Conservation (phyloP, 139 green algal genomes). For the Chloropicon primus region DNA sequence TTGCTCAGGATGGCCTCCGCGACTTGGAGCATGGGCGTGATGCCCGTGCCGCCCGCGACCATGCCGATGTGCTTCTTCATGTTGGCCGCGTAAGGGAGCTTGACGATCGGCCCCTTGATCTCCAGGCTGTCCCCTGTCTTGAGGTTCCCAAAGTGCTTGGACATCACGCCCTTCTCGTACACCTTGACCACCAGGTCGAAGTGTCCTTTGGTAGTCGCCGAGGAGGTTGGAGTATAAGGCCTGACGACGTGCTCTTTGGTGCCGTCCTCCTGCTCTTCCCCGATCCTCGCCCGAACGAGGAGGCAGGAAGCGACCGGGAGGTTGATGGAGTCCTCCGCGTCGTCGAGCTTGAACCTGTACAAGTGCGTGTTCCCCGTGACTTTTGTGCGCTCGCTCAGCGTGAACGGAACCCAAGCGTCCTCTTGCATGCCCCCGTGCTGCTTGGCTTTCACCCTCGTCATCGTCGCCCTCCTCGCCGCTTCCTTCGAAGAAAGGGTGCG, state of each 20-base stretch:
- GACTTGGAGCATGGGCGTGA: constrained; percentile 53
- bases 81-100: constrained; percentile 52
- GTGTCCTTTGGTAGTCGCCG: neutral
- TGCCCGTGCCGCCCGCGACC: constrained; percentile 27
- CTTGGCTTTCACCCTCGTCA: neutral
- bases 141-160: neutral
- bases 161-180: neutral
- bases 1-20: constrained; percentile 42
- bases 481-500: too few relatives aligned
- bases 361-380: neutral
- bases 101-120: constrained; percentile 38
- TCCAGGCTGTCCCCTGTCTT: neutral
- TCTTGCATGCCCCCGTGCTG: neutral
- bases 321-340: neutral
- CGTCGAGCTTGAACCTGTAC: neutral
- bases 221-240: neutral
- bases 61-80: constrained; percentile 61
- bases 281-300: neutral
- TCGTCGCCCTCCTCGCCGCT: too few relatives aligned
- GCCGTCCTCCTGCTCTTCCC: neutral
- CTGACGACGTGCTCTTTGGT: too few relatives aligned
- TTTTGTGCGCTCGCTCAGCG: neutral
- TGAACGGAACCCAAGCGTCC: neutral
- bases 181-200: neutral
- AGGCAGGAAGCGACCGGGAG: neutral